phyloP scores from a whole-genome alignment of 768 basidiomycete genomes.

The Daedaleopsis sinensis region DNA sequence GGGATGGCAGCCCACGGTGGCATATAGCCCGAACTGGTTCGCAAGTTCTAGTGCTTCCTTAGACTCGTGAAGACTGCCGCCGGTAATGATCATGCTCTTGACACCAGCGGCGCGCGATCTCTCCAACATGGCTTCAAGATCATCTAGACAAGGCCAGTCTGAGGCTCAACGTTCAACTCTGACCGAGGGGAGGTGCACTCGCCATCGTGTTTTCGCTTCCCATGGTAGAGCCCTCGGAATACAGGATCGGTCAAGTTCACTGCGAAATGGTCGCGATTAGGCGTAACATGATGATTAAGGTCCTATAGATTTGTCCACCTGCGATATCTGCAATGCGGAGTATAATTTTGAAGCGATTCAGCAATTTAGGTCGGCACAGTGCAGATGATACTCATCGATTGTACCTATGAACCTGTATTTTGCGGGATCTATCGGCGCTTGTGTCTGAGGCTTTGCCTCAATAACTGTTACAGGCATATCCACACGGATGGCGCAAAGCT shows the following conservation, averaged over 20 bases:
- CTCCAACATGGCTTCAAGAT: slow-evolving; percentile 58
- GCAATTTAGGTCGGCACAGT: not conserved
- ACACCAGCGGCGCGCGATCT: slow-evolving; percentile 65
- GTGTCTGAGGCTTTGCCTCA: slow-evolving; percentile 22
- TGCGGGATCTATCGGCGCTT: slow-evolving; percentile 17
- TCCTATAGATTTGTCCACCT: slow-evolving; percentile 29
- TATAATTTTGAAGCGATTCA: not conserved
- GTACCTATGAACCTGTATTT: slow-evolving; percentile 39
- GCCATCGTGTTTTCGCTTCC: slow-evolving; percentile 55
- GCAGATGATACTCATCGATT: not conserved
- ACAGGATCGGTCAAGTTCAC: slow-evolving; percentile 62
- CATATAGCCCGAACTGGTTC: slow-evolving; percentile 56
- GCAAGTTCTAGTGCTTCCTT: slow-evolving; percentile 63
- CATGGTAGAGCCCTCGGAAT: slow-evolving; percentile 54
- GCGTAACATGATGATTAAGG: not conserved
- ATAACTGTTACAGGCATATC: slow-evolving; percentile 31
- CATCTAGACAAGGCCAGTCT: slow-evolving; percentile 53
- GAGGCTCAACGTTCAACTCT: not conserved
- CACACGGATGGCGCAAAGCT: too few species aligned
- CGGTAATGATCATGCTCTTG: slow-evolving; percentile 75
- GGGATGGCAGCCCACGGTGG: slow-evolving; percentile 82
- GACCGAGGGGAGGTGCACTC: slow-evolving; percentile 4
- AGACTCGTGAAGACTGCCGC: slow-evolving; percentile 69
- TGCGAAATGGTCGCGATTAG: slow-evolving; percentile 17
- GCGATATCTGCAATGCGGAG: slow-evolving; percentile 39